Percentiles rank a stretch among this genome's conserved stretches.
phyloP scores from a whole-genome alignment of 768 basidiomycete species.

The Boletus sp. region DNA sequence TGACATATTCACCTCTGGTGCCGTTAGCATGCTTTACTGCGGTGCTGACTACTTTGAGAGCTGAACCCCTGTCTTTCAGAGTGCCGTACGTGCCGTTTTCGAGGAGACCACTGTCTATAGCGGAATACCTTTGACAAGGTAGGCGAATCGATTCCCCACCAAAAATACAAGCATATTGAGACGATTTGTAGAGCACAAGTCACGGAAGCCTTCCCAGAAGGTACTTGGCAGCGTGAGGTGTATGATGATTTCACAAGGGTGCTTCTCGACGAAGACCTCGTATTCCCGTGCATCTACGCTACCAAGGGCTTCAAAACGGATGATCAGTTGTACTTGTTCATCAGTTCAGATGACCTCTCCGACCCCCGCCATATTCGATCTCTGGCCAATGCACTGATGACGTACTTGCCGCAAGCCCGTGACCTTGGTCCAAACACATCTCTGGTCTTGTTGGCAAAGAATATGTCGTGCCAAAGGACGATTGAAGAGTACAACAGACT shows the following conservation, averaged over 20 bases:
- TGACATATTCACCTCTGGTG: background rate
- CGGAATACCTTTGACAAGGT: conserved; percentile 20
- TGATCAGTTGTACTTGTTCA: conserved; percentile 20
- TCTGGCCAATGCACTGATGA: conserved; percentile 13
- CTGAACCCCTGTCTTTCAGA: conserved; percentile 2
- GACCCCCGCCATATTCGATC: conserved; percentile 19
- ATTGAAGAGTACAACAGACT: conserved; percentile 19
- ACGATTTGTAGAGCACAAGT: conserved; percentile 15
- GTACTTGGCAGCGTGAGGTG: conserved; percentile 17
- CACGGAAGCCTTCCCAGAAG: conserved; percentile 4
- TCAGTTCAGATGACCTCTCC: conserved; percentile 24
- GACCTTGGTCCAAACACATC: conserved; percentile 22
- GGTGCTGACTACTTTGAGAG: background rate
- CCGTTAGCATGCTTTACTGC: conserved; percentile 4
- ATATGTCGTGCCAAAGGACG: conserved; percentile 5
- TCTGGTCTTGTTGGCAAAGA: conserved; percentile 18
- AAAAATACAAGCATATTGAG: background rate
- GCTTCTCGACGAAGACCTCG: conserved; percentile 20
- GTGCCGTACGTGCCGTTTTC: background rate
- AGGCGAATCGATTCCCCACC: too few species aligned
- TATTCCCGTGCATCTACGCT: conserved; percentile 24
- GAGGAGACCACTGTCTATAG: background rate
- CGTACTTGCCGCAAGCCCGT: conserved; percentile 16
- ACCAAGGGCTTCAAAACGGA: conserved; percentile 25
- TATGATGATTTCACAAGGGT: conserved; percentile 22